phyloP scores from a whole-genome alignment of 148 eudicot species.

The Vaccinium vitisidaea region DNA sequence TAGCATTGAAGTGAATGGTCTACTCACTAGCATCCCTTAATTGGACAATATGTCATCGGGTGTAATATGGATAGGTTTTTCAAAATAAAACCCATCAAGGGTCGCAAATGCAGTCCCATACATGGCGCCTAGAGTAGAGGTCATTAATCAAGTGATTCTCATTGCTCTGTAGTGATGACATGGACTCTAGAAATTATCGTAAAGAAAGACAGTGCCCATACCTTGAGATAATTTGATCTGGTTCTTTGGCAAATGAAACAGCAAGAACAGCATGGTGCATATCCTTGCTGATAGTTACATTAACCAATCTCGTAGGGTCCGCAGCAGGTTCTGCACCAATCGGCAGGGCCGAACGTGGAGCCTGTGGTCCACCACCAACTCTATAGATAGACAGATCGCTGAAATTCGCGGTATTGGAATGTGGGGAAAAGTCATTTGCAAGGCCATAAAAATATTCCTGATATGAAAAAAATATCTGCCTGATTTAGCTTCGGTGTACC shows the following conservation, averaged over 20 bases:
- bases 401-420: conserved; percentile 73
- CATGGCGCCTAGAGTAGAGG: background rate
- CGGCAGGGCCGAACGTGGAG: conserved; percentile 96
- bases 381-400: conserved; percentile 66
- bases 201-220: conserved; percentile 18
- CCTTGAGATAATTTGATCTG: conserved; percentile 85
- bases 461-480: background rate
- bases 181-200: background rate
- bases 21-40: background rate
- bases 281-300: conserved; percentile 66
- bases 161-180: background rate
- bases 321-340: conserved; percentile 96
- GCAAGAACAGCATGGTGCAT: conserved; percentile 81
- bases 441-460: conserved; percentile 97
- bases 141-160: background rate
- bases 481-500: background rate
- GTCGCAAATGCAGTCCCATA: too few relatives aligned
- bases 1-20: background rate
- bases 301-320: conserved; percentile 77
- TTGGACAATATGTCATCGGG: background rate
- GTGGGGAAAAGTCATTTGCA: conserved; percentile 87
- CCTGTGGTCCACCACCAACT: conserved; percentile 95
- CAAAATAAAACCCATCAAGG: conserved; percentile 9
- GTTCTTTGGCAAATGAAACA: conserved; percentile 89
- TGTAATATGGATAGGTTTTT: background rate